Conservation (phyloP, 1,284 basidiomycete species). For the Cryptococcus sp. region DNA sequence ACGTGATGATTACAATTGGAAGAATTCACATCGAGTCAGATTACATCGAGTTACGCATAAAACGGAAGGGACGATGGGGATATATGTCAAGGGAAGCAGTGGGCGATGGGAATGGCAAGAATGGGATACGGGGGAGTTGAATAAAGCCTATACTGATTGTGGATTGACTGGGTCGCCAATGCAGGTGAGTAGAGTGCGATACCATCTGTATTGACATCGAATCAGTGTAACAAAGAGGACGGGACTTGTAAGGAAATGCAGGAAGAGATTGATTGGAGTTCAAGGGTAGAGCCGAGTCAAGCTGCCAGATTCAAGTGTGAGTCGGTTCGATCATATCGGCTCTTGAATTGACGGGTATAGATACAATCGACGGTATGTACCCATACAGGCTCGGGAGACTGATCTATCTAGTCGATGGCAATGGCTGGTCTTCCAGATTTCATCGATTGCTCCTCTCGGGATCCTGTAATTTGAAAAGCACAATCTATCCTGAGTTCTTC, state of each 20-base stretch:
- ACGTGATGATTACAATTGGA: constrained; percentile 37
- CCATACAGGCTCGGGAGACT: neutral
- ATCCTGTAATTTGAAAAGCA: constrained; percentile 48
- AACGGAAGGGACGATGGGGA: constrained; percentile 26
- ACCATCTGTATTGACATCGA: neutral
- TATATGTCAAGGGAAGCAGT: constrained; percentile 38
- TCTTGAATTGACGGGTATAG: constrained; percentile 2
- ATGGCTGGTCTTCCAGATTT: constrained; percentile 47
- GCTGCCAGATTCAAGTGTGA: constrained; percentile 42
- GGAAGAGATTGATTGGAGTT: constrained; percentile 30
- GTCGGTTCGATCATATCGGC: neutral
- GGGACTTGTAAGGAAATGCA: constrained; percentile 45
- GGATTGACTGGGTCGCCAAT: constrained; percentile 42
- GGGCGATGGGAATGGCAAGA: constrained; percentile 26
- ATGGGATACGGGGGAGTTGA: constrained; percentile 33
- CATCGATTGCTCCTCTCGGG: constrained; percentile 46
- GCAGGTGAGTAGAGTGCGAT: constrained; percentile 20
- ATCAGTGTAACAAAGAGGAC: constrained; percentile 42
- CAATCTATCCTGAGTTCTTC: constrained; percentile 45
- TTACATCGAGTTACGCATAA: constrained; percentile 36
- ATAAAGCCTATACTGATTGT: constrained; percentile 46
- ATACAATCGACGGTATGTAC: constrained; percentile 3
- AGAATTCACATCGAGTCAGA: constrained; percentile 42
- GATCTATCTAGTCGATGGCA: constrained; percentile 36
- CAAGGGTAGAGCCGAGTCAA: constrained; percentile 27